Conservation (phyloP, 768 basidiomycete genomes). For the Dacryopinax spathularia region DNA sequence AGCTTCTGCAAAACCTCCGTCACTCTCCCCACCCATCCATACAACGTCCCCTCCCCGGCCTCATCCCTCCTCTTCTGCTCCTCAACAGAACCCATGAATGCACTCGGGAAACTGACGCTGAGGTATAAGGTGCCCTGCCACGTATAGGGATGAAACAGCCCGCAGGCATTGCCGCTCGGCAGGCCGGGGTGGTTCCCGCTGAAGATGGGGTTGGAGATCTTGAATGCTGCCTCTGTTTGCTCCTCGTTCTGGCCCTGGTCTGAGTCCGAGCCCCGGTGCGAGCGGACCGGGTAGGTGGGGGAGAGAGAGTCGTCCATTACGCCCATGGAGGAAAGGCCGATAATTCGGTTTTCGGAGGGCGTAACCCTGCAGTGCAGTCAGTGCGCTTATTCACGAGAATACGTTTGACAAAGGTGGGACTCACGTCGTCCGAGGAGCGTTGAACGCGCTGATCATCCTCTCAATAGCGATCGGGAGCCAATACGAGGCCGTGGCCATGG, state of each 20-base stretch:
- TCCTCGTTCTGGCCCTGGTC: too few species aligned
- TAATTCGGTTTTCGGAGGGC: not conserved
- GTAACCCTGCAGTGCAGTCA: not conserved
- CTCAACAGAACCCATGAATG: not conserved
- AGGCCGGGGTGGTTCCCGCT: not conserved
- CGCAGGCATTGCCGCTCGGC: not conserved
- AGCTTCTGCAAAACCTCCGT: too few species aligned
- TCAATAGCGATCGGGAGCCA: not conserved
- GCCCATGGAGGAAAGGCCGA: not conserved
- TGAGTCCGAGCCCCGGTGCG: too few species aligned
- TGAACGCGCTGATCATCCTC: not conserved
- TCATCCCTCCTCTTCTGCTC: not conserved
- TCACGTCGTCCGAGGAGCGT: not conserved
- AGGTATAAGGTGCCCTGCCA: not conserved
- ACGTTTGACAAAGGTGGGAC: too few species aligned
- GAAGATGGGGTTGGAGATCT: not conserved
- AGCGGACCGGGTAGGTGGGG: not conserved
- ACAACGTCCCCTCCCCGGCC: not conserved
- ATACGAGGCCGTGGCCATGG: not conserved
- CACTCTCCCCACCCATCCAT: too few species aligned
- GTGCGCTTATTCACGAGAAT: not conserved
- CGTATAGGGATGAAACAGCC: not conserved
- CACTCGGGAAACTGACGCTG: not conserved
- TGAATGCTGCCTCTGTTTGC: not conserved
- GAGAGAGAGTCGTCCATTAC: conserved; percentile 1